These are phyloP conservation scores for Talaromyces sp. DNA, from an alignment of 2,329 filamentous ascomycete genomes.

Conservation along the genomic window DNA sequence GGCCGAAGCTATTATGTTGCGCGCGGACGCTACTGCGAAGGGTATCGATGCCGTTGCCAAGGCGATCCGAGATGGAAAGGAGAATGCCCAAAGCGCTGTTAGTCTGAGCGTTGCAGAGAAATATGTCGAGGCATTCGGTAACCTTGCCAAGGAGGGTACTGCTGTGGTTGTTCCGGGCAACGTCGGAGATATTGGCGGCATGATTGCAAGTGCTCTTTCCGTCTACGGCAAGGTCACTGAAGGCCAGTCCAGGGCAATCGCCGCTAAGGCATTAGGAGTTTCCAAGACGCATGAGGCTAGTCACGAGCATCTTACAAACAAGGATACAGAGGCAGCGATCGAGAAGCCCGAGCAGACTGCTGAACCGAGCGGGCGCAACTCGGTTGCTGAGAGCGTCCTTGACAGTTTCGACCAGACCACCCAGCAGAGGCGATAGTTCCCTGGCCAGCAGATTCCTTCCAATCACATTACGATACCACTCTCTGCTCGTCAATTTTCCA, in stretches of 20 bases:
- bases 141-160: slow-evolving; percentile 91
- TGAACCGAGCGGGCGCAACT: slow-evolving; percentile 26
- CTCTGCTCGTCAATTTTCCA: background rate
- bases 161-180: slow-evolving; percentile 95
- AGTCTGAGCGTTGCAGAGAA: slow-evolving; percentile 91
- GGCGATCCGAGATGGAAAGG: slow-evolving; percentile 68
- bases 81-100: slow-evolving; percentile 76
- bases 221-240: slow-evolving; percentile 93
- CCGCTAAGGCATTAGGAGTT: slow-evolving; percentile 35
- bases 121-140: slow-evolving; percentile 92
- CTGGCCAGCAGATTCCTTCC: background rate
- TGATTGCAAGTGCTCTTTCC: slow-evolving; percentile 94
- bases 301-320: slow-evolving; percentile 11
- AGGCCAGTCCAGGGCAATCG: slow-evolving; percentile 66
- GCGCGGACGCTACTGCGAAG: slow-evolving; percentile 77
- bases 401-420: slow-evolving; percentile 47
- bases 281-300: slow-evolving; percentile 17
- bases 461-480: background rate
- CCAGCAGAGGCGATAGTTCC: slow-evolving; percentile 28
- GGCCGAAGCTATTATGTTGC: slow-evolving; percentile 85
- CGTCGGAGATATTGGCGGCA: slow-evolving; percentile 89
- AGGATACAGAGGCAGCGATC: slow-evolving; percentile 16
- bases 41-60: slow-evolving; percentile 84
- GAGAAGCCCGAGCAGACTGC: slow-evolving; percentile 33
- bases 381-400: slow-evolving; percentile 49